Conservation (phyloP, 2,329 filamentous ascomycete genomes). For the Alternaria novae-zelandiae region DNA sequence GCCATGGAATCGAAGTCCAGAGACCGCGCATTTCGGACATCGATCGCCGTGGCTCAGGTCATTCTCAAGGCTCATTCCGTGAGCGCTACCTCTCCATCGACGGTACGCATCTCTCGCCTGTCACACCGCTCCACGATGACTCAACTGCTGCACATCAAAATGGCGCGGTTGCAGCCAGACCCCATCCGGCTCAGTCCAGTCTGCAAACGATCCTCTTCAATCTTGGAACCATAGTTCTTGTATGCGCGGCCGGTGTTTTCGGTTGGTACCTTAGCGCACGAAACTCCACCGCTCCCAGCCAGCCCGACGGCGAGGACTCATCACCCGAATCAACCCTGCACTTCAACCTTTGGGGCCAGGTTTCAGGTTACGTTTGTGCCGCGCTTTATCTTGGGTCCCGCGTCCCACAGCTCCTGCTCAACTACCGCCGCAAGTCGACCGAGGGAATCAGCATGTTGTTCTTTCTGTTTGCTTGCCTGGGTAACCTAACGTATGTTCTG, state of each 20-base stretch:
- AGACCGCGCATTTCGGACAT: constrained; percentile 46
- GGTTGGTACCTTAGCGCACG: constrained; percentile 78
- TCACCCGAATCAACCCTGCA: constrained; percentile 56
- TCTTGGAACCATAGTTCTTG: constrained; percentile 74
- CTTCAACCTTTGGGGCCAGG: constrained; percentile 80
- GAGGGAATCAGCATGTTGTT: constrained; percentile 94
- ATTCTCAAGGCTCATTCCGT: constrained; percentile 46
- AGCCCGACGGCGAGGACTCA: constrained; percentile 40
- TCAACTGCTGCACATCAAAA: constrained; percentile 27
- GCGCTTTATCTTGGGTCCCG: constrained; percentile 87
- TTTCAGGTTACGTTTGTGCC: constrained; percentile 94
- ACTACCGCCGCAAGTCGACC: constrained; percentile 89
- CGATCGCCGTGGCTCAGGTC: constrained; percentile 38
- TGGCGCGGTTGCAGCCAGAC: constrained; percentile 51
- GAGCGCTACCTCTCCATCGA: constrained; percentile 65
- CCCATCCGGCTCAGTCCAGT: constrained; percentile 48
- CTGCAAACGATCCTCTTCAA: constrained; percentile 75
- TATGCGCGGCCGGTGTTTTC: constrained; percentile 79
- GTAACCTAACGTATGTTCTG: constrained; percentile 91
- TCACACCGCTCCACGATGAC: constrained; percentile 71
- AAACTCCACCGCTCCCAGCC: constrained; percentile 39
- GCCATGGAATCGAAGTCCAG: constrained; percentile 28
- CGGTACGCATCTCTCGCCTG: constrained; percentile 76
- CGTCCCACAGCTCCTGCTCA: constrained; percentile 87
- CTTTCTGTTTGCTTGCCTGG: constrained; percentile 94